Base-by-base conservation (phyloP, 352 stramenopile species). In the Globisporangium spiculum region DNA sequence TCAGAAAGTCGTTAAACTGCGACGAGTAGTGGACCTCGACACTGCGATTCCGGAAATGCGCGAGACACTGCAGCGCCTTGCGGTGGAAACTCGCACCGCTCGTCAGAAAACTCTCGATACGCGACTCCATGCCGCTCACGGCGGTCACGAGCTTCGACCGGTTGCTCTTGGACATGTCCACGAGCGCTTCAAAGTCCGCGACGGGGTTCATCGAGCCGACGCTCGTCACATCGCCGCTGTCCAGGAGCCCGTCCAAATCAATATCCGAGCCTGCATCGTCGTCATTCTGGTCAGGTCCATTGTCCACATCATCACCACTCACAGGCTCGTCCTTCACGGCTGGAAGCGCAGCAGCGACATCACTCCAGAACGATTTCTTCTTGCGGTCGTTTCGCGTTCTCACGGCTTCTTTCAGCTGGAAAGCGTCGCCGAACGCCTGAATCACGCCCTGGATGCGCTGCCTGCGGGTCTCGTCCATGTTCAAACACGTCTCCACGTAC, bases 151-250 rank as follows among this genome's bases (percentile, higher is more conserved):
- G 72, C 12, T 68, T 69, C 48, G 69, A 60, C 20, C 72, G 72
- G 71, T 74, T 83, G 65, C 52, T 74, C 75, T 87, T 88, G 34
- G 77, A 70, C 63, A 83, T 63, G 36, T 89, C 82, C 2, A 93
- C 57, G 10, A 95, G 76, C 20, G 76, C 71, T 54, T 95, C 87
- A 72, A 95, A 95, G 62, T 95, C 87, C 1, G 85, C 82, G 41
- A 95, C 85, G 16, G 87, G 87, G 60, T 93, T 95, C 85, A 95
- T 92, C 1, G 85, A 92, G 0, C 87, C 87, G n/a, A 95, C 82
- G 34, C 48, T 76, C 44, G 82, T 89, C 18, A 93, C 83, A 30
- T 84, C 77, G 44, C 78, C 78, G 14, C 79, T 76, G 58, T 90
- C 86, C 61, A 94, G 64, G 8, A 94, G 69, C 38, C 92, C 86